These are phyloP conservation scores for Diutina catenulata DNA, from an alignment of 1,139 yeast species.

Conservation along the genomic window DNA sequence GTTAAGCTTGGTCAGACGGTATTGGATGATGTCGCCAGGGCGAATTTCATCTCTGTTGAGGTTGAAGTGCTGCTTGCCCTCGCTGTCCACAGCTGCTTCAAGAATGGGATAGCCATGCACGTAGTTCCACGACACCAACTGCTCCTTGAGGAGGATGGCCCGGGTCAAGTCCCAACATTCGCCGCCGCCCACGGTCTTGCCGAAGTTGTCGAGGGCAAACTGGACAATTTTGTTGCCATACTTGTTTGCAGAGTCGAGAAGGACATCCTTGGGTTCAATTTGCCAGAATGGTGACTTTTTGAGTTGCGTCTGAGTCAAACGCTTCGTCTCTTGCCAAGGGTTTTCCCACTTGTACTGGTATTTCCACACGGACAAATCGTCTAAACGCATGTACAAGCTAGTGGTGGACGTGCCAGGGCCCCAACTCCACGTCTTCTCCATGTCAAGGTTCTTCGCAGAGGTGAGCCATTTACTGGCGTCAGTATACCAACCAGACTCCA, in stretches of 20 bases:
- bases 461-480: background rate
- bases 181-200: background rate
- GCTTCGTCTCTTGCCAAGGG: background rate
- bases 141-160: background rate
- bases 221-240: background rate
- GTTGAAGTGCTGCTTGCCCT: background rate
- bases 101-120: background rate
- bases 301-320: background rate
- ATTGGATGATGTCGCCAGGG: too few species aligned
- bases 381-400: background rate
- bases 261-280: background rate
- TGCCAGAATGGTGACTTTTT: background rate
- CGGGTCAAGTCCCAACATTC: background rate
- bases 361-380: background rate
- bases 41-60: background rate
- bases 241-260: background rate
- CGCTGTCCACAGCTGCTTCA: background rate
- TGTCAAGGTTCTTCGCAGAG: background rate
- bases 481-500: background rate
- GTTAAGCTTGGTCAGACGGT: background rate
- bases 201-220: background rate
- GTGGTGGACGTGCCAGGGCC: background rate
- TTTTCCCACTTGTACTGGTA: background rate
- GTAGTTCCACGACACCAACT: background rate
- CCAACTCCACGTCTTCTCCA: background rate